These are phyloP conservation scores for Acmispon strigosus DNA, from an alignment of 306 rosid genomes.

Conservation along the genomic window DNA sequence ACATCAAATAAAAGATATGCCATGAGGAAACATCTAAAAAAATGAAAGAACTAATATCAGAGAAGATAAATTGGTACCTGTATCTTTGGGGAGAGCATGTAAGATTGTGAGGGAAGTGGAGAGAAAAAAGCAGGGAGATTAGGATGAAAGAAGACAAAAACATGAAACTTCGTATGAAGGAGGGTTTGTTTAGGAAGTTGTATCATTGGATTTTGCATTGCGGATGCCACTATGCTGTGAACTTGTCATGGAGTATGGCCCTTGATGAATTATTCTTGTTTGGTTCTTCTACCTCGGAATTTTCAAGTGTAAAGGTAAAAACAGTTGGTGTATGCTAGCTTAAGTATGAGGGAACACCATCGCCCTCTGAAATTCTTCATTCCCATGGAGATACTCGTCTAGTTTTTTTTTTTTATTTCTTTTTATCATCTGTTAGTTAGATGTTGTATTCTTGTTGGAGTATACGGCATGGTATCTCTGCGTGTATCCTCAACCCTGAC, in stretches of 20 bases:
- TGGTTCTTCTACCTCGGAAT: constrained; percentile 5
- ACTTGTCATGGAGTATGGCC: constrained; percentile 27
- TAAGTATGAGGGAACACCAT: background rate
- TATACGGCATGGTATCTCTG: too few relatives aligned
- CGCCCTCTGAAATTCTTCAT: background rate
- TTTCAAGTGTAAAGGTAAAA: background rate
- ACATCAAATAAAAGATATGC: too few relatives aligned
- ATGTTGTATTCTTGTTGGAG: too few relatives aligned
- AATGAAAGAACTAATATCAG: background rate
- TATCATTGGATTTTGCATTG: background rate
- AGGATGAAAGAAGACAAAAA: background rate
- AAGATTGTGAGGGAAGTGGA: background rate
- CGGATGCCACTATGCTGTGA: constrained; percentile 23
- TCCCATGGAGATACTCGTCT: background rate
- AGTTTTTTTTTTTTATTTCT: too few relatives aligned
- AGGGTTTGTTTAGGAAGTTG: constrained; percentile 5
- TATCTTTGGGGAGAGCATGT: background rate
- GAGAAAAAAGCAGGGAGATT: background rate
- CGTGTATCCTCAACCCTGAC: too few relatives aligned
- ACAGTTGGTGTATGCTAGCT: background rate
- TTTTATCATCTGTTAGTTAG: too few relatives aligned
- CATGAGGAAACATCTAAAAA: background rate
- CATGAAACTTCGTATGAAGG: background rate
- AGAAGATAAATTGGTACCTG: constrained; percentile 19
- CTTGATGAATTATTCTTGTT: constrained; percentile 6